Evolutionary conservation across 2,329 filamentous ascomycete genomes (phyloP).

Genomic region (Colletotrichum lupini): DNA sequence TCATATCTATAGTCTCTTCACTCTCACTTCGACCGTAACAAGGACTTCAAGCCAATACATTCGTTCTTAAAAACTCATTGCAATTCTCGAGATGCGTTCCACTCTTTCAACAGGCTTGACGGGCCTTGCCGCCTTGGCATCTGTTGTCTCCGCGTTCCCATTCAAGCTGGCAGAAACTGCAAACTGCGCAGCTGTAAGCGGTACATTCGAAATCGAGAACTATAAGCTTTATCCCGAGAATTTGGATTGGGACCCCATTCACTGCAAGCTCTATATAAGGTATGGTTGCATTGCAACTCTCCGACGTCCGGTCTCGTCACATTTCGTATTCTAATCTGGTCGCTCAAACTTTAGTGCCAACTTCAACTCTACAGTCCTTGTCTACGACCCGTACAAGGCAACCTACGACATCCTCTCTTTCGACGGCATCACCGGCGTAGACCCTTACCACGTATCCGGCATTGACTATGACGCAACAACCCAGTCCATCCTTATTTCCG

Average conservation of each 20-base stretch:
- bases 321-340: neutral
- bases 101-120: neutral
- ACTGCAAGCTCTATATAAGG: conserved; percentile 6
- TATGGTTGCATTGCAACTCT: neutral
- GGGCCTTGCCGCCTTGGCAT: neutral
- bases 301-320: neutral
- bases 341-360: neutral
- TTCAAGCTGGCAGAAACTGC: neutral
- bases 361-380: neutral
- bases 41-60: neutral
- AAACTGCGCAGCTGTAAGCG: neutral
- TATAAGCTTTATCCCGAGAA: neutral
- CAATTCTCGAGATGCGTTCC: neutral
- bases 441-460: neutral
- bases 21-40: neutral
- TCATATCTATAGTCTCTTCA: neutral
- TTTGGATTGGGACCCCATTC: neutral
- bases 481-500: neutral
- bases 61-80: neutral
- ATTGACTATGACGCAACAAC: neutral
- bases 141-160: neutral
- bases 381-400: neutral
- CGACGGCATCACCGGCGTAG: neutral
- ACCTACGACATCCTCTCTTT: neutral
- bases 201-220: neutral